Base-by-base conservation (phyloP, 352 stramenopile genomes). In the Pythium phragmiticola region DNA sequence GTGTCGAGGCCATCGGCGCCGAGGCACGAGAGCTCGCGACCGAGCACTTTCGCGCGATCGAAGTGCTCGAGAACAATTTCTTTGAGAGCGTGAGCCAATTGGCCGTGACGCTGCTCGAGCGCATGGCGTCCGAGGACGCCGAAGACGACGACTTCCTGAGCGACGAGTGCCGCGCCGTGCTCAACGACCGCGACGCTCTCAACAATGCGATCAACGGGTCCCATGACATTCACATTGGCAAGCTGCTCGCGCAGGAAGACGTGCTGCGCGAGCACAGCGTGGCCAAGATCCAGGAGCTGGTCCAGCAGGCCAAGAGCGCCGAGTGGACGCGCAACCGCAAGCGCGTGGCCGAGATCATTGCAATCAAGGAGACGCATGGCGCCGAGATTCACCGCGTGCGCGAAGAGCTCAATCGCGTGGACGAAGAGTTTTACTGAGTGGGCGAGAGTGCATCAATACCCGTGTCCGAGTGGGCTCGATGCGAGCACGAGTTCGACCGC, bases 191-290 rank as follows among this genome's bases (percentile, higher is more conserved):
- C 51, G 84, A 93, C 36, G 84, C 86, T 13, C 69, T 95, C 50
- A 93, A 90, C 68, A 92, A 90, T 53, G 87, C 87, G 26, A 93
- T 98, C 65, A 94, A 96, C 49, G 84, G 85, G 16, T 96, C 88
- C 23, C 90, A 97, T 63, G 90, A 97, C 55, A 95, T 97, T 43
- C 90, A 97, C 68, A 94, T 97, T 33, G 88, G 88, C 47, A 97
- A 95, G 59, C 58, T 96, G 21, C 72, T 96, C 23, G 80, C 84
- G 0, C 83, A 90, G 50, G 90, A 97, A 76, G 88, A 96, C 60
- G 74, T 77, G 23, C 83, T 95, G 76, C 82, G 84, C 16, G 83
- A 94, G 63, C 83, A 91, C 63, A 92, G 82, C 66, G 66, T 90
- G 19, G 80, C 75, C 13, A 87, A 88, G 69, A 83, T 90, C 41